These are phyloP conservation scores for Physcomitrium patens DNA, from an alignment of 225 moss, liverwort and hornwort species.

Conservation along the genomic window DNA sequence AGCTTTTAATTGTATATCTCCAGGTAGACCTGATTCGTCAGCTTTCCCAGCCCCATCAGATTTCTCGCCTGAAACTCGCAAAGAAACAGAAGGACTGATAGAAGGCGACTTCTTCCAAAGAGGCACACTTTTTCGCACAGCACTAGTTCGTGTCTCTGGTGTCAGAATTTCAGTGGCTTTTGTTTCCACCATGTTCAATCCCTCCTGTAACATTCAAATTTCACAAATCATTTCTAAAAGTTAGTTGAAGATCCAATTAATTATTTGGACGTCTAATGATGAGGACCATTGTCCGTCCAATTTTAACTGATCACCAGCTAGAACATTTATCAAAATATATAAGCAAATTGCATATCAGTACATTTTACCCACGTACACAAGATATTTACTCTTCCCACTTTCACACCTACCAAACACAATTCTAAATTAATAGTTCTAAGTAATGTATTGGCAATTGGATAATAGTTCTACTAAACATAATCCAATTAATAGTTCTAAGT, in stretches of 20 bases:
- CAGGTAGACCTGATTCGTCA: slow-evolving; percentile 49
- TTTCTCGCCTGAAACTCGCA: slow-evolving; percentile 62
- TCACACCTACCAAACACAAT: slow-evolving; percentile 13
- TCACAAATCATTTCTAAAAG: neutral
- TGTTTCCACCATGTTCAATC: slow-evolving; percentile 82
- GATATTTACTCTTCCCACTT: slow-evolving; percentile 5
- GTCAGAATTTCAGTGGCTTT: slow-evolving; percentile 66
- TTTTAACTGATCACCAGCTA: neutral
- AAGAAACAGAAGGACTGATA: slow-evolving; percentile 56
- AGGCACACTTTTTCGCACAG: slow-evolving; percentile 52
- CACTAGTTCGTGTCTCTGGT: slow-evolving; percentile 51
- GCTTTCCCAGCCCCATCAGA: slow-evolving; percentile 40
- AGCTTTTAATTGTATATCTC: slow-evolving; percentile 82
- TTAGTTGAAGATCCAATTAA: neutral
- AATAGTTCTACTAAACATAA: too few relatives aligned
- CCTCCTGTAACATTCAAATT: slow-evolving; percentile 59
- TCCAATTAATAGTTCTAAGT: neutral
- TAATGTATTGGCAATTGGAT: too few relatives aligned
- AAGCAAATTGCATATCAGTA: neutral
- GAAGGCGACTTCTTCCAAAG: slow-evolving; percentile 72
- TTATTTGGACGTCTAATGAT: neutral
- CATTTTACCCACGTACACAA: slow-evolving; percentile 8
- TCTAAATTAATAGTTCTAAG: slow-evolving; percentile 1
- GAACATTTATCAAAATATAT: neutral
- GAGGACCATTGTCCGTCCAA: slow-evolving; percentile 7